These are phyloP conservation scores for Scopulariopsis brevicaulis DNA, from an alignment of 2,329 filamentous ascomycete genomes.

Conservation along the genomic window DNA sequence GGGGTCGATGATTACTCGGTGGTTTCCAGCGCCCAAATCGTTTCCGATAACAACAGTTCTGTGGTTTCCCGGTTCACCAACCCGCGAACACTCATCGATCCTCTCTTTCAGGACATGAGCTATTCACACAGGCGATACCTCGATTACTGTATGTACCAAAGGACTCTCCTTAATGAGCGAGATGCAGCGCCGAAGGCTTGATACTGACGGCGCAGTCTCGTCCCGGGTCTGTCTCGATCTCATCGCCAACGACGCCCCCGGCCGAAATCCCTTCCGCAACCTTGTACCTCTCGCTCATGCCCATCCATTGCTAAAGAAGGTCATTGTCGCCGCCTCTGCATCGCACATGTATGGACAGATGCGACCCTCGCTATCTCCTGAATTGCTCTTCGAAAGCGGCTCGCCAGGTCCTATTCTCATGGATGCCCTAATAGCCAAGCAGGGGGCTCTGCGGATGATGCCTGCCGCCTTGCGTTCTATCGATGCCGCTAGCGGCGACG, in stretches of 20 bases:
- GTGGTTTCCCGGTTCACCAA: neutral
- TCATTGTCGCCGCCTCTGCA: constrained; percentile 35
- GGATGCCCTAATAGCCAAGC: constrained; percentile 33
- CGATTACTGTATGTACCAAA: constrained; percentile 23
- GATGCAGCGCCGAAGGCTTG: neutral
- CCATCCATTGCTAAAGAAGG: constrained; percentile 30
- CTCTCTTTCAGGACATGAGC: constrained; percentile 41
- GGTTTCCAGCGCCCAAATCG: neutral
- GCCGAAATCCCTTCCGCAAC: constrained; percentile 32
- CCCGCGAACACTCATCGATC: constrained; percentile 22
- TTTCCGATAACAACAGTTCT: neutral
- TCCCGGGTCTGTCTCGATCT: constrained; percentile 41
- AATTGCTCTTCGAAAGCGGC: constrained; percentile 8
- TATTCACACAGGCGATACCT: constrained; percentile 28
- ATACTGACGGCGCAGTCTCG: constrained; percentile 25
- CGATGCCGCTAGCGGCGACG: constrained; percentile 22
- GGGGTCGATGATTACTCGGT: neutral
- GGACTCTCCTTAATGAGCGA: constrained; percentile 3
- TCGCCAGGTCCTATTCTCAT: constrained; percentile 19
- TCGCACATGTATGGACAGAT: constrained; percentile 33
- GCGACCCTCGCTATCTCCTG: constrained; percentile 17
- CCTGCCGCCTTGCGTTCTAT: constrained; percentile 25
- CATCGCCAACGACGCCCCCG: constrained; percentile 30
- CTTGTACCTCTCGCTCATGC: constrained; percentile 28
- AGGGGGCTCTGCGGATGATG: constrained; percentile 29